These are phyloP conservation scores for Amauroascus verrucosus DNA, from an alignment of 2,329 filamentous ascomycete species.

Conservation along the genomic window DNA sequence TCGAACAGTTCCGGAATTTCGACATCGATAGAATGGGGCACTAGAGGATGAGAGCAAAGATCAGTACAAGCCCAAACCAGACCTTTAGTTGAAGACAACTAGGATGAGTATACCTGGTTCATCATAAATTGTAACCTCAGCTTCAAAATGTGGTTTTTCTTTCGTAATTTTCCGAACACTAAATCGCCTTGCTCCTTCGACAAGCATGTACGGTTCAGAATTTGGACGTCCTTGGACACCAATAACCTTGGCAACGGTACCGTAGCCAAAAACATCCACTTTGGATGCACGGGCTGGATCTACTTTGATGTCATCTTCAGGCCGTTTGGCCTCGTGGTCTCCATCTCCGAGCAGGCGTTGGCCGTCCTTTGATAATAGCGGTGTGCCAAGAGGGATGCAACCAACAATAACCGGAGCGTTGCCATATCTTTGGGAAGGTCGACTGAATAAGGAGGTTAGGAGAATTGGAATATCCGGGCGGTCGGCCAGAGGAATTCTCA, in stretches of 20 bases:
- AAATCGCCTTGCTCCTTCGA: slow-evolving; percentile 74
- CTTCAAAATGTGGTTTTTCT: slow-evolving; percentile 79
- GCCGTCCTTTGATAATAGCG: slow-evolving; percentile 61
- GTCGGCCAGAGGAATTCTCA: slow-evolving; percentile 72
- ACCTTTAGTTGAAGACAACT: neutral
- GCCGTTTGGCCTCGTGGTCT: slow-evolving; percentile 41
- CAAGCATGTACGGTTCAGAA: slow-evolving; percentile 69
- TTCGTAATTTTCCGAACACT: slow-evolving; percentile 62
- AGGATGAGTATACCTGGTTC: slow-evolving; percentile 48
- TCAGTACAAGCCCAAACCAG: neutral
- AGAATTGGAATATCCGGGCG: slow-evolving; percentile 83
- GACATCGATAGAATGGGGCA: slow-evolving; percentile 44
- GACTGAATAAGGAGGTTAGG: slow-evolving; percentile 73
- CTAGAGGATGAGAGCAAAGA: slow-evolving; percentile 17
- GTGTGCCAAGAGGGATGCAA: slow-evolving; percentile 75
- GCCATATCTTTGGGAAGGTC: slow-evolving; percentile 53
- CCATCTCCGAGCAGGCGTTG: slow-evolving; percentile 62
- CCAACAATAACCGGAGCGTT: slow-evolving; percentile 65
- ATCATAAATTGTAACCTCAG: slow-evolving; percentile 59
- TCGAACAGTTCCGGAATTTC: slow-evolving; percentile 62
- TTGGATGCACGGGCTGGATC: slow-evolving; percentile 53
- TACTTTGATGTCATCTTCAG: slow-evolving; percentile 39
- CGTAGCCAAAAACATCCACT: slow-evolving; percentile 70
- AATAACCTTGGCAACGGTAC: slow-evolving; percentile 68
- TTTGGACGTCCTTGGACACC: slow-evolving; percentile 66